Evolutionary conservation across 2,329 filamentous ascomycete species (phyloP), one percentile per base, ranked within the genome.

Genomic region (Purpureocillium takamizusanense): DNA sequence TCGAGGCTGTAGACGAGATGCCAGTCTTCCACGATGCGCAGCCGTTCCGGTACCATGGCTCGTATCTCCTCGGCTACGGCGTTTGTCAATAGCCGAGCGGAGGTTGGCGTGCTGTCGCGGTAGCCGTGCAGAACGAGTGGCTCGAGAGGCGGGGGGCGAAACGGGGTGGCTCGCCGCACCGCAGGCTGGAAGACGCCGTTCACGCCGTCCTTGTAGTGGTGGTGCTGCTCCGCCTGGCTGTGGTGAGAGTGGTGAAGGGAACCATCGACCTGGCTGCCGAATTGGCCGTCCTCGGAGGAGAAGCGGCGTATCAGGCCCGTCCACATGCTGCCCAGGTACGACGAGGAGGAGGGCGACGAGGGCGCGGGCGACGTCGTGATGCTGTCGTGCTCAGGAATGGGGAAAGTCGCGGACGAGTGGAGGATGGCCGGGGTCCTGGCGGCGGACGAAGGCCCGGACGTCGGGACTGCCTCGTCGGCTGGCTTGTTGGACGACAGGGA

Each of bases 21-120:
- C 92, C 92, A 98, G 44, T 83, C 78, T 49, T 95, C 89, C 43
- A 83, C 77, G 33, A 98, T 78, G 60, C 94, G 86, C 43, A 97
- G 65, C 35, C 92, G 74, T 47, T 94, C 80, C 1, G 92, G 92
- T 16, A 97, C 69, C 52, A 97, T 80, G 30, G 94, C 75, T 35
- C 92, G 76, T 41, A 97, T 95, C 66, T 97, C 92, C 63, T 97
- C 92, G 3, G 90, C 92, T 23, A 97, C 67, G 10, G 79, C 74
- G 36, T 69, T 67, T 14, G 74, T 82, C 40, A 98, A 70, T 38
- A 97, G 67, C 47, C 77, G 74, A 34, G 78, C 79, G 28, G 69
- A 71, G 14, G 63, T 50, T 14, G 70, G 64, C 4, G 82, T 87
- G 50, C 70, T 71, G 2, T 68, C 63, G 42, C 70, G 67, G 60